Conservation (phyloP, 352 stramenopile genomes). For the Phytophthora aleatoria region DNA sequence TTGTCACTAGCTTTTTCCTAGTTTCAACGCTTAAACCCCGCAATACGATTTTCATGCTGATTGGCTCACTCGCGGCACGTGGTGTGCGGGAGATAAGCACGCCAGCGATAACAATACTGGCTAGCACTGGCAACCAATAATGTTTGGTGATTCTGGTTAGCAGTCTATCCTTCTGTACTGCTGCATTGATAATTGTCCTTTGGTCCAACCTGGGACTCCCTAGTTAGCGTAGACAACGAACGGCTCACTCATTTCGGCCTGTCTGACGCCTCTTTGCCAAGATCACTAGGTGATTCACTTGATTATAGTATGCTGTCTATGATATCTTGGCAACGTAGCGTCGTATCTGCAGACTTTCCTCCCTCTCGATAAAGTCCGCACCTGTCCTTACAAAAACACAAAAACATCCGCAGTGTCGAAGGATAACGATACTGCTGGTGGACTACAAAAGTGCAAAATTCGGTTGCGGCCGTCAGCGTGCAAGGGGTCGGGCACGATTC, state of each 20-base stretch:
- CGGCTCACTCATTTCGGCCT: slow-evolving; percentile 14
- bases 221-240: slow-evolving; percentile 6
- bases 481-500: slow-evolving; percentile 24
- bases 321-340: slow-evolving; percentile 28
- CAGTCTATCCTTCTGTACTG: no score
- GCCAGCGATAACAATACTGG: slow-evolving; percentile 13
- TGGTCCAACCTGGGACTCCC: background rate
- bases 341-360: slow-evolving; percentile 12
- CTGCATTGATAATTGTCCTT: background rate
- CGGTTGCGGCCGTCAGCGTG: slow-evolving; percentile 10
- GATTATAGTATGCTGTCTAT: slow-evolving; percentile 20
- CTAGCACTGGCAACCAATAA: slow-evolving; percentile 4
- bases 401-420: background rate
- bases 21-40: background rate
- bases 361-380: slow-evolving; percentile 20
- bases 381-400: background rate
- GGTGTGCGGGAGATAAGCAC: slow-evolving; percentile 16
- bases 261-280: slow-evolving; percentile 18
- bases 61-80: slow-evolving; percentile 22
- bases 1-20: background rate
- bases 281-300: slow-evolving; percentile 3
- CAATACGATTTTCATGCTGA: slow-evolving; percentile 14
- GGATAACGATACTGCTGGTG: slow-evolving; percentile 7
- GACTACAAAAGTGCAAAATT: slow-evolving; percentile 24
- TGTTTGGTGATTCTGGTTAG: background rate